Conservation (phyloP, 2,329 filamentous ascomycete species). For the Coniella vitis region DNA sequence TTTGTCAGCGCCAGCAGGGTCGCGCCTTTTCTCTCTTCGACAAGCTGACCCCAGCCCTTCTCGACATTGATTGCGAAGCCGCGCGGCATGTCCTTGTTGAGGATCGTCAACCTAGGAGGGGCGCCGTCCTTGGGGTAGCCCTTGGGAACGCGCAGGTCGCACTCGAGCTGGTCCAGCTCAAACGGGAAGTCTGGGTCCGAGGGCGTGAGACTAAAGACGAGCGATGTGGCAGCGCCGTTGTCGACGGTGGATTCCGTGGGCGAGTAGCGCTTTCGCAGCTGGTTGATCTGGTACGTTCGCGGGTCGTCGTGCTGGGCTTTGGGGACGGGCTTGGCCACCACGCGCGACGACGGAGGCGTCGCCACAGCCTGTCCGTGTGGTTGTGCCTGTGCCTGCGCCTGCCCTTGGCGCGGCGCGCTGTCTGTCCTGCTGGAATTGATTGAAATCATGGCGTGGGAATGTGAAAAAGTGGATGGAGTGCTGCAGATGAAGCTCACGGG, state of each 20-base stretch:
- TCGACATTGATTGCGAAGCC: conserved; percentile 72
- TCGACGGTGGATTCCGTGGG: conserved; percentile 36
- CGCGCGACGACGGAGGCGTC: conserved; percentile 36
- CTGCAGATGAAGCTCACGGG: not conserved
- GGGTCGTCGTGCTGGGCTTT: conserved; percentile 59
- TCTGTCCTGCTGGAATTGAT: conserved; percentile 2
- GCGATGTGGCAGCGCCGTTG: conserved; percentile 42
- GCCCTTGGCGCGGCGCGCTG: conserved; percentile 18
- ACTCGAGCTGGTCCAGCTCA: conserved; percentile 62
- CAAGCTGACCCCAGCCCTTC: conserved; percentile 62
- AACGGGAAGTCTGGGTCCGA: conserved; percentile 83
- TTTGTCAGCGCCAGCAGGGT: conserved; percentile 63
- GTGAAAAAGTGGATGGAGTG: not conserved
- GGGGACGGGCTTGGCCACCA: conserved; percentile 60
- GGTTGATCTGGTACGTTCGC: conserved; percentile 66
- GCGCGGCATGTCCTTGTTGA: conserved; percentile 42
- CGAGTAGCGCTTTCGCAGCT: conserved; percentile 61
- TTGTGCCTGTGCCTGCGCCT: too few relatives aligned
- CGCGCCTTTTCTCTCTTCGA: conserved; percentile 43
- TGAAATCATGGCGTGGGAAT: conserved; percentile 8
- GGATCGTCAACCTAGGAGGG: conserved; percentile 8
- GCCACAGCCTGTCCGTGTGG: conserved; percentile 42
- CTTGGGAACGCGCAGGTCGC: conserved; percentile 57
- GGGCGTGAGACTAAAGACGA: conserved; percentile 60
- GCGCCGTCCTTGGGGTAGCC: conserved; percentile 46